A percentile compares a stretch with the other conserved stretches of the same genome.
These are phyloP conservation scores for Xylariomycetidae sp. DNA, from an alignment of 2,329 filamentous ascomycete species.

Conservation along the genomic window DNA sequence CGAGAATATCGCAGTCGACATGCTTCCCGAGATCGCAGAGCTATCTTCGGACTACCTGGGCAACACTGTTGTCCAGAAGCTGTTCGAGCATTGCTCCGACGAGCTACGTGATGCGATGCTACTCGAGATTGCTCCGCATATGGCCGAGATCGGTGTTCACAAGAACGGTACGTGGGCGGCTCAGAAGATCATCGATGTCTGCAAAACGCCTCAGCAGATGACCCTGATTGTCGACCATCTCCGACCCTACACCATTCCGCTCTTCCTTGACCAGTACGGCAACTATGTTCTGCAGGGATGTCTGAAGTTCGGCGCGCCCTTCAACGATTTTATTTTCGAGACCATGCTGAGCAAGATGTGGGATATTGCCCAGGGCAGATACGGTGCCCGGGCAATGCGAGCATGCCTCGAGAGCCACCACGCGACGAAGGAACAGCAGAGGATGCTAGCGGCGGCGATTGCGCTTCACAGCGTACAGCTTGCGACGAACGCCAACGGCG, in stretches of 20 bases:
- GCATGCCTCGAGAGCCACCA: slow-evolving; percentile 96
- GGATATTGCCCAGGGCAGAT: slow-evolving; percentile 88
- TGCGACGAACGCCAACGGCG: slow-evolving; percentile 92
- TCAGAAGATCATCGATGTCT: slow-evolving; percentile 98
- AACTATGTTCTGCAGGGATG: slow-evolving; percentile 98
- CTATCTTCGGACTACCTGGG: slow-evolving; percentile 92
- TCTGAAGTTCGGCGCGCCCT: slow-evolving; percentile 80
- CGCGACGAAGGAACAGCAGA: slow-evolving; percentile 88
- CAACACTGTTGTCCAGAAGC: slow-evolving; percentile 98
- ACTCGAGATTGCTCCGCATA: slow-evolving; percentile 76
- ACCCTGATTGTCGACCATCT: slow-evolving; percentile 76
- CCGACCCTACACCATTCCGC: slow-evolving; percentile 77
- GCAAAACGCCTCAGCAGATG: slow-evolving; percentile 80
- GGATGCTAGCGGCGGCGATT: slow-evolving; percentile 89
- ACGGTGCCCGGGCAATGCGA: slow-evolving; percentile 91
- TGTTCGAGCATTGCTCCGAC: slow-evolving; percentile 95
- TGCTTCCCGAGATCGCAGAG: slow-evolving; percentile 95
- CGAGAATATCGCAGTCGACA: slow-evolving; percentile 83
- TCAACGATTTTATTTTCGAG: slow-evolving; percentile 97
- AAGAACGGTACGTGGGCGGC: slow-evolving; percentile 99
- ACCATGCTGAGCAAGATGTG: slow-evolving; percentile 92
- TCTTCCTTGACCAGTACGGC: slow-evolving; percentile 96
- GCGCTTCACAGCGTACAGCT: slow-evolving; percentile 95
- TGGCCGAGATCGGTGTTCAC: slow-evolving; percentile 95
- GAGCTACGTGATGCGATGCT: slow-evolving; percentile 88